These are phyloP conservation scores for Lathyrus sativus DNA, from an alignment of 306 rosid species.

Conservation along the genomic window DNA sequence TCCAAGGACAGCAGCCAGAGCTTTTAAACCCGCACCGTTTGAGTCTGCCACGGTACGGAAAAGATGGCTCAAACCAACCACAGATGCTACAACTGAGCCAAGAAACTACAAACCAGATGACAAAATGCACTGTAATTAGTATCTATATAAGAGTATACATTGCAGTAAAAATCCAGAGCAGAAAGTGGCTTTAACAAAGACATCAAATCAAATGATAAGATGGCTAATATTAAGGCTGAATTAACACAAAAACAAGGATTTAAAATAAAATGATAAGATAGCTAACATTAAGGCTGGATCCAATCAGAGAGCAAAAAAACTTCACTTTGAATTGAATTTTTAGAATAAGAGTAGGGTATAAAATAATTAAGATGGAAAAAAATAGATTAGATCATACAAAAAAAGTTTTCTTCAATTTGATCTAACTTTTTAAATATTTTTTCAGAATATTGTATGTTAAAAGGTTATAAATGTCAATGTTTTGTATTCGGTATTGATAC, in stretches of 20 bases:
- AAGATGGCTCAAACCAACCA: slow-evolving; percentile 79
- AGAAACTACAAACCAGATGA: slow-evolving; percentile 48
- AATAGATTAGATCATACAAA: background rate
- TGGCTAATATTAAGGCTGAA: slow-evolving; percentile 23
- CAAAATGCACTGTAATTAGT: slow-evolving; percentile 42
- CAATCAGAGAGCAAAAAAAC: background rate
- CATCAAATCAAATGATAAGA: slow-evolving; percentile 31
- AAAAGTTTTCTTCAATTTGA: background rate
- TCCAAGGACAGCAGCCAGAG: slow-evolving; percentile 62
- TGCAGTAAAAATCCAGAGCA: slow-evolving; percentile 29
- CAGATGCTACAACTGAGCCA: slow-evolving; percentile 71
- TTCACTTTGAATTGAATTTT: background rate
- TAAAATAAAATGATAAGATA: slow-evolving; percentile 28
- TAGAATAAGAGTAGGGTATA: background rate
- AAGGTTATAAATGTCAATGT: background rate
- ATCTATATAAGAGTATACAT: slow-evolving; percentile 37
- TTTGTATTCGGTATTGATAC: background rate
- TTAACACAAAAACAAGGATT: too few species aligned
- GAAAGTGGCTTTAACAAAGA: slow-evolving; percentile 27
- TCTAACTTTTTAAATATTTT: background rate
- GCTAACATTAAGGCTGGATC: slow-evolving; percentile 25
- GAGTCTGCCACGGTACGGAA: slow-evolving; percentile 61
- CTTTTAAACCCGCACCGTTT: slow-evolving; percentile 56
- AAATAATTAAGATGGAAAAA: background rate
- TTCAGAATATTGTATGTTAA: background rate